These are phyloP conservation scores for Schizophyllum commune DNA, from an alignment of 1,284 basidiomycete species.

Conservation along the genomic window DNA sequence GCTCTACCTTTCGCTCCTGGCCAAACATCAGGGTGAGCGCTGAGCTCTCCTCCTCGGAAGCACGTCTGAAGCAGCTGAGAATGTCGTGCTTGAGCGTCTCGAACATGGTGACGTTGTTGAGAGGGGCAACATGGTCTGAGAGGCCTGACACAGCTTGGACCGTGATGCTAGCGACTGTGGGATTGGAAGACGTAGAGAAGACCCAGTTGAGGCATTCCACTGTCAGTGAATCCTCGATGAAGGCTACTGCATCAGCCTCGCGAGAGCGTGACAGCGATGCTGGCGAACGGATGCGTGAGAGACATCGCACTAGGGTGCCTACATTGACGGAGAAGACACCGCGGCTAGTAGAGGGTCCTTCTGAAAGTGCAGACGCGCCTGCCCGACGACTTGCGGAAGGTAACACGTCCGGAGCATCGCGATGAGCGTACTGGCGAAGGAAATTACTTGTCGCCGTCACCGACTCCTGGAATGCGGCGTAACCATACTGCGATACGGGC, in stretches of 20 bases:
- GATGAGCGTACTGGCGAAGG: background rate
- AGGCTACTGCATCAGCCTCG: background rate
- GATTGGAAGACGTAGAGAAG: background rate
- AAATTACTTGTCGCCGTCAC: background rate
- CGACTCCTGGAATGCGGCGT: background rate
- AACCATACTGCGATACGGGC: background rate
- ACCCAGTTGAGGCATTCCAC: background rate
- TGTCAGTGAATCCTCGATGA: background rate
- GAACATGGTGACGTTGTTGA: background rate
- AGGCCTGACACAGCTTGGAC: background rate
- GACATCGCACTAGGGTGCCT: background rate
- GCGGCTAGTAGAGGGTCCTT: too few relatives aligned
- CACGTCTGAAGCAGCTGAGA: background rate
- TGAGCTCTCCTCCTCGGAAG: background rate
- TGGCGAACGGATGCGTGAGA: background rate
- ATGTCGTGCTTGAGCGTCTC: background rate
- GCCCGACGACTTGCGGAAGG: background rate
- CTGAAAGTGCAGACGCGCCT: background rate
- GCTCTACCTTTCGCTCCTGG: background rate
- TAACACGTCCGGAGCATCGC: background rate
- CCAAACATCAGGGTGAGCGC: background rate
- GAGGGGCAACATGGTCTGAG: too few relatives aligned
- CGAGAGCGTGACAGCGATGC: background rate
- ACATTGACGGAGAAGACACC: too few relatives aligned
- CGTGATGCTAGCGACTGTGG: background rate